Evolutionary conservation across 2,329 filamentous ascomycete species (phyloP), one percentile per base, ranked within the genome.

Genomic region (Aspergillus flavus): DNA sequence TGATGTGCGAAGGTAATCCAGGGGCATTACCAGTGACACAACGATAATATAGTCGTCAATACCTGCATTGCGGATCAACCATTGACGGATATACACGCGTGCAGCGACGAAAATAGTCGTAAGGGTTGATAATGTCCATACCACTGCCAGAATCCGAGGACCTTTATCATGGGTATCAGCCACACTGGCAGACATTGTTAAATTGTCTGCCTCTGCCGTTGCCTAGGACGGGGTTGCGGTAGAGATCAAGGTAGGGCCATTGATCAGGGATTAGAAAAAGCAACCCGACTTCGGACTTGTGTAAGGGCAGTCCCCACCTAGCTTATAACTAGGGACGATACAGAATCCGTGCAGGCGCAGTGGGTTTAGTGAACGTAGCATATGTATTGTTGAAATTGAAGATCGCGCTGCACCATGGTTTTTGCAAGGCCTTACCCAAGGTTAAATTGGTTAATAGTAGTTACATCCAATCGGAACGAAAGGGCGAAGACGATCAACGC

Each of bases 1-100:
- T 11, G 36, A 41, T 1, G 32, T 21, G 30, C 14, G 10, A 14
- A 45, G 21, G 14, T 23, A 2, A 19, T 7, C 9, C 2, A 52
- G 32, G 58, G 46, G 34, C 66, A 69, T 59, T 62, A 78, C 76
- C 66, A 77, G 68, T 2, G 77, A 73, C 3, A 69, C 21, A 0
- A 73, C 61, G 63, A 80, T 80, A 30, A 80, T 61, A 46, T 72
- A 79, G 62, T 81, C 79, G 58, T 81, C 79, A 4, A 72, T 57
- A 1, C 76, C 73, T n/a, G 79, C 59, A 34, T 74, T 77, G 10
- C 71, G 71, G 43, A 76, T 65, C 30, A 80, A 68, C 5, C 58
- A 53, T 2, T 59, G 63, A 19, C 78, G 71, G 41, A 76, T 74
- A 36, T 73, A 79, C 14, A 81, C 62, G 7, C 79, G 72, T 1